A percentile compares a stretch with the other conserved stretches of the same genome.
Evolutionary conservation across 805 yeast species (phyloP).

Genomic region (Monosporozyma aerobia): DNA sequence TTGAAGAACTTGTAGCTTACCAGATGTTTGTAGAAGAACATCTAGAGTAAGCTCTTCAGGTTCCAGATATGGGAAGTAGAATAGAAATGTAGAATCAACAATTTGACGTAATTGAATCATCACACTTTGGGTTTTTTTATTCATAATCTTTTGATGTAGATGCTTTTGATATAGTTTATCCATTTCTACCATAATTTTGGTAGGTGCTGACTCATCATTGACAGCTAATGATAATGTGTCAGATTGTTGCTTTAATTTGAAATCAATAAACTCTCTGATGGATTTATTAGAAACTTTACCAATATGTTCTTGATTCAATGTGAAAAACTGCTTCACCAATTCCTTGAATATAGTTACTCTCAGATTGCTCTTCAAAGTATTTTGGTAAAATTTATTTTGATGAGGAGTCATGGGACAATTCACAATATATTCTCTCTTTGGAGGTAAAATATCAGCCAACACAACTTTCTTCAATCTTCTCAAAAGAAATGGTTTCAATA

Average conservation of each 20-base stretch:
- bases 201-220: not conserved
- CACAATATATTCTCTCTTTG: constrained; percentile 80
- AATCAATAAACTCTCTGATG: constrained; percentile 37
- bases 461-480: constrained; percentile 76
- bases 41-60: constrained; percentile 35
- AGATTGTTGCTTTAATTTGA: constrained; percentile 20
- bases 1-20: constrained; percentile 63
- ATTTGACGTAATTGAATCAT: constrained; percentile 79
- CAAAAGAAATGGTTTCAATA: constrained; percentile 77
- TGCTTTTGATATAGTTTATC: constrained; percentile 24
- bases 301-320: constrained; percentile 30
- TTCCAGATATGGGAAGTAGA: constrained; percentile 63
- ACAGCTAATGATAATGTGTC: not conserved
- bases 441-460: constrained; percentile 56
- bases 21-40: constrained; percentile 46
- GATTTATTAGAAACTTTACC: constrained; percentile 26
- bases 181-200: constrained; percentile 15
- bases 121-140: constrained; percentile 52
- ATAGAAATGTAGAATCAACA: constrained; percentile 79
- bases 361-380: constrained; percentile 39
- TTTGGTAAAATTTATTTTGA: constrained; percentile 57
- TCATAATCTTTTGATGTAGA: constrained; percentile 35
- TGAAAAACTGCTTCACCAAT: constrained; percentile 43
- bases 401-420: constrained; percentile 56
- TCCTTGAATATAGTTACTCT: constrained; percentile 38